phyloP scores from a whole-genome alignment of 805 yeast genomes.

The Candida rishiriensis region DNA sequence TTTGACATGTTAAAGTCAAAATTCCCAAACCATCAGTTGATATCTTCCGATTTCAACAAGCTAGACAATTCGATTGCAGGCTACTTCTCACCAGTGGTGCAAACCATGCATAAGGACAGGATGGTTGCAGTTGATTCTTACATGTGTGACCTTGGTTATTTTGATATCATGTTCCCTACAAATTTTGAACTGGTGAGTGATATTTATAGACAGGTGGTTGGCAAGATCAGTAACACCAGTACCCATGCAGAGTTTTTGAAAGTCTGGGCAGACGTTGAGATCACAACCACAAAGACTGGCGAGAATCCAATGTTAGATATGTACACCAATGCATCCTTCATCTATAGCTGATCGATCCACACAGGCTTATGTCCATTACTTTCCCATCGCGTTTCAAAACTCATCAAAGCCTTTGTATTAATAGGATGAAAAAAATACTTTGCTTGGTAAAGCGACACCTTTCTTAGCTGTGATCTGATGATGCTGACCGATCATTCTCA shows the following conservation, averaged over 20 bases:
- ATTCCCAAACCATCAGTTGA: conserved; percentile 74
- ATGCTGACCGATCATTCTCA: too few relatives aligned
- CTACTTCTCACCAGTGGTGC: conserved; percentile 73
- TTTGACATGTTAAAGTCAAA: conserved; percentile 55
- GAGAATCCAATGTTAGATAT: conserved; percentile 82
- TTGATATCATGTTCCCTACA: conserved; percentile 85
- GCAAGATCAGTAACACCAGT: conserved; percentile 49
- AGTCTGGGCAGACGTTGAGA: conserved; percentile 66
- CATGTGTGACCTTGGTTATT: conserved; percentile 82
- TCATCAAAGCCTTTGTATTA: too few relatives aligned
- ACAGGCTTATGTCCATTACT: too few relatives aligned
- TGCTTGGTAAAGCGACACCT: too few relatives aligned
- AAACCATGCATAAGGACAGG: conserved; percentile 61
- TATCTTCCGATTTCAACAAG: conserved; percentile 64
- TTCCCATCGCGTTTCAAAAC: too few relatives aligned
- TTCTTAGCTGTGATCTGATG: too few relatives aligned
- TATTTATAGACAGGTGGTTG: conserved; percentile 59
- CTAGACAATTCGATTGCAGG: conserved; percentile 51
- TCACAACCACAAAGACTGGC: conserved; percentile 67
- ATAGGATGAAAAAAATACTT: too few relatives aligned
- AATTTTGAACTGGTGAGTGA: conserved; percentile 61
- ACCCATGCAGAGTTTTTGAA: conserved; percentile 62
- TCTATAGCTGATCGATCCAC: conserved; percentile 42
- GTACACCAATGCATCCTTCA: conserved; percentile 69
- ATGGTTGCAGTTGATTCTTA: conserved; percentile 70